Conservation (phyloP, 352 stramenopile species). For the Globisporangium nodosum region DNA sequence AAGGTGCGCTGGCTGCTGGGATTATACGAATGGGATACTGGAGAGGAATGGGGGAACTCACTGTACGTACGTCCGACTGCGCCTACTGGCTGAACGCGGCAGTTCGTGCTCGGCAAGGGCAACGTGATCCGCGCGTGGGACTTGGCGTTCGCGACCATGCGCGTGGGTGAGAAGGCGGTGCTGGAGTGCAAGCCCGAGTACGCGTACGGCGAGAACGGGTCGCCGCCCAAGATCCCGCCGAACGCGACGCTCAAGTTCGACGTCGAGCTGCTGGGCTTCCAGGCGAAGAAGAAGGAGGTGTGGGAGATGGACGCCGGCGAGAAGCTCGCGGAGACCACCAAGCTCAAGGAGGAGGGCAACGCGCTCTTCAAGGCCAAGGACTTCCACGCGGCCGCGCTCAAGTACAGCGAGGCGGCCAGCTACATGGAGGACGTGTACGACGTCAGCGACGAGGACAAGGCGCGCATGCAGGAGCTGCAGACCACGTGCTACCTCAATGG, state of each 20-base stretch:
- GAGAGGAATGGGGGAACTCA: no score
- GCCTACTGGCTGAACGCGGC: background rate
- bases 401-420: constrained; percentile 71
- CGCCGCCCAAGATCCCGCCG: constrained; percentile 92
- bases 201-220: constrained; percentile 89
- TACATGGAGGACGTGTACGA: constrained; percentile 89
- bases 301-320: constrained; percentile 88
- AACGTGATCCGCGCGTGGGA: constrained; percentile 91
- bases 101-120: constrained; percentile 83
- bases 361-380: constrained; percentile 91
- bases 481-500: constrained; percentile 91
- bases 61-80: background rate
- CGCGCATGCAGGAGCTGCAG: constrained; percentile 82
- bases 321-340: constrained; percentile 81
- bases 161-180: constrained; percentile 93
- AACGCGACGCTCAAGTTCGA: constrained; percentile 95
- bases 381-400: constrained; percentile 81
- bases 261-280: constrained; percentile 93
- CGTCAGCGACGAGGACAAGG: constrained; percentile 79
- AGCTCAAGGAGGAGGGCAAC: constrained; percentile 89
- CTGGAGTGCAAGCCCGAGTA: constrained; percentile 92
- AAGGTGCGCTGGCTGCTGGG: constrained; percentile 36
- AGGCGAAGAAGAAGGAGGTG: constrained; percentile 93
- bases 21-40: background rate
- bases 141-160: constrained; percentile 91